Evolutionary conservation across 345 rosid genomes (phyloP), one percentile per base, ranked within the genome.

Genomic region (Arabidopsis thaliana): DNA sequence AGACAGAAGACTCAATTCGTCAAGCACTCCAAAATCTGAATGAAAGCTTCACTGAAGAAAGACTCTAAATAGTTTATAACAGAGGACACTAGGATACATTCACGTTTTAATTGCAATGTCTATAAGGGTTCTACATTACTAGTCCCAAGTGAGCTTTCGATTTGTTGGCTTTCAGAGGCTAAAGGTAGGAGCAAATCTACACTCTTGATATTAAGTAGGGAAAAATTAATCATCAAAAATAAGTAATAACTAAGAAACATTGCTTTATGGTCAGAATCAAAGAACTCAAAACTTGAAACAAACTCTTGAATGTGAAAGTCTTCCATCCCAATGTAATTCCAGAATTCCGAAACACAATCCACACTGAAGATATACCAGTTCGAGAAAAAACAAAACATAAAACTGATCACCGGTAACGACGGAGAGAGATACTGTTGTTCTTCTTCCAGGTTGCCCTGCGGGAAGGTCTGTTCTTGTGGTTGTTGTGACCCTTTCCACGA

Each of bases 361-460:
- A 78, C 41, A 73, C 32, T 49, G 49, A 23, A 58, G 73, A 67
- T 71, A 58, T 41, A 75, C 74, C 45, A 76, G 57, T 46, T 46
- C 41, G 51, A 67, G 24, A 8, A 61, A 68, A 68, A 57, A 41
- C 30, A 64, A 55, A 12, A 59, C 38, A 36, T 52, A 16, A 40
- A 63, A 16, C 5, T 51, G 55, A 49, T 91, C 82, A 91, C 5
- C 89, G 95, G 79, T 88, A 89, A 5, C 93, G 89, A 8, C 85
- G 87, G 33, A 91, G 95, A 8, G 84, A 80, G 0, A 87, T 74
- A 0, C 83, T 79, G 72, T 85, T 83, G 87, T 87, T 87, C 65
- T 85, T 85, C 88, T 91, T 91, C 97, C 97, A 91, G 67, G 81
- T 91, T 12, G 93, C 91, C 59, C 95, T 81, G 49, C 97, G 85